Percentiles rank a stretch among this genome's conserved stretches.
Conservation (phyloP, 2,329 filamentous ascomycete species). For the Ceratocystis alfenasii region DNA sequence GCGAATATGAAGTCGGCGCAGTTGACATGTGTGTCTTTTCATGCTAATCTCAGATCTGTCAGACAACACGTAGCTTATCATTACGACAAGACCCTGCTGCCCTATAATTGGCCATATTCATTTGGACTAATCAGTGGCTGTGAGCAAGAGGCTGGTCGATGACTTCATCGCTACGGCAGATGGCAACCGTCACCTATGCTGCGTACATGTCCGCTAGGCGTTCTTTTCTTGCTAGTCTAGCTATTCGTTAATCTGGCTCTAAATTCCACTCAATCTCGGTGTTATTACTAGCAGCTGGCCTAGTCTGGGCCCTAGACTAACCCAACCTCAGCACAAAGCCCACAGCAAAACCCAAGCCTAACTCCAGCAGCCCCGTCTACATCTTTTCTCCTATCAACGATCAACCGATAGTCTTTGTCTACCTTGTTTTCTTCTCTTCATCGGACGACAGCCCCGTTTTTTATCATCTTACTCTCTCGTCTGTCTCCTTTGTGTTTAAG, state of each 20-base stretch:
- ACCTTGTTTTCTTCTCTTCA: neutral
- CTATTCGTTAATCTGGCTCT: neutral
- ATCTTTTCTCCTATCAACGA: too few species aligned
- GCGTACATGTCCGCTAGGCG: neutral
- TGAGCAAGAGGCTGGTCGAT: too few species aligned
- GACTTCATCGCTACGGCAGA: too few species aligned
- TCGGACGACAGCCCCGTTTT: slow-evolving; percentile 1
- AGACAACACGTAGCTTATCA: neutral
- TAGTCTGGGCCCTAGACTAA: neutral
- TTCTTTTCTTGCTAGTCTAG: too few species aligned
- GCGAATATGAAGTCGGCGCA: neutral
- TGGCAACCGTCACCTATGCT: too few species aligned
- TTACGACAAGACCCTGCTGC: neutral
- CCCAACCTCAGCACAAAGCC: neutral
- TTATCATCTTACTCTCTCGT: neutral
- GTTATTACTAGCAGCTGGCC: neutral
- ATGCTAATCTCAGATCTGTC: slow-evolving; percentile 8
- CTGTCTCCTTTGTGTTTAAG: neutral
- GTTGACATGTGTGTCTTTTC: neutral
- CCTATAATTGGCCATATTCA: neutral
- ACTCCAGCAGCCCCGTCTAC: neutral
- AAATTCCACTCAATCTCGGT: neutral
- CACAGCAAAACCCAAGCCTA: neutral
- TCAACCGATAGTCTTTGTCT: too few species aligned
- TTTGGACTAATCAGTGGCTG: too few species aligned